These are phyloP conservation scores for Trypanosoma congolense DNA, from an alignment of 208 protist genomes.

Conservation along the genomic window DNA sequence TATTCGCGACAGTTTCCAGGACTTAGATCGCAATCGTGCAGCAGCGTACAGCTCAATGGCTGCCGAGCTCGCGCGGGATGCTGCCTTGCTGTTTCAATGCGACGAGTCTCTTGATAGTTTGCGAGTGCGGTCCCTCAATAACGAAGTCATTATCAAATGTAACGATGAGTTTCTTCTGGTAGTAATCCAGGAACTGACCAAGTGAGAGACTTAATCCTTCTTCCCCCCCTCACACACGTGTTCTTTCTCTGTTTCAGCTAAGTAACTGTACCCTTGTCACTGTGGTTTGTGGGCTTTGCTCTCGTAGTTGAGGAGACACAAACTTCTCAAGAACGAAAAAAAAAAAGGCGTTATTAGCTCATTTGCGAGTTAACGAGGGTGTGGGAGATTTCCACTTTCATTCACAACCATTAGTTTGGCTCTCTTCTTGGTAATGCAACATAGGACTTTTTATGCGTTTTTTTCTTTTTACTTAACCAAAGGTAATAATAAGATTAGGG, in stretches of 20 bases:
- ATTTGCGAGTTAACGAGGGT: too few relatives aligned
- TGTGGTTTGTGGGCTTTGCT: too few relatives aligned
- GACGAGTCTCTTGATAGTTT: constrained; percentile 57
- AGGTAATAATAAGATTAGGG: neutral
- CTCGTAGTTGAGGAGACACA: too few relatives aligned
- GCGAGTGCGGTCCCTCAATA: constrained; percentile 57
- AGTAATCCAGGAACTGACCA: constrained; percentile 72
- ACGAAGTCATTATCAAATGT: constrained; percentile 80
- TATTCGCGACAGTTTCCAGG: constrained; percentile 81
- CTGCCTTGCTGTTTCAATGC: constrained; percentile 23
- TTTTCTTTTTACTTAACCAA: neutral
- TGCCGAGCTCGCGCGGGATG: constrained; percentile 35
- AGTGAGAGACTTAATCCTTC: constrained; percentile 17
- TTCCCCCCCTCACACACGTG: neutral
- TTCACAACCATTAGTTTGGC: too few relatives aligned
- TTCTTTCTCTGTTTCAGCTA: neutral
- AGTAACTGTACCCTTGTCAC: too few relatives aligned
- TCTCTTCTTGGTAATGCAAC: too few relatives aligned
- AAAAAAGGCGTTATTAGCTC: too few relatives aligned
- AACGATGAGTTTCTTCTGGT: constrained; percentile 69
- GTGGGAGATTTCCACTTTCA: too few relatives aligned
- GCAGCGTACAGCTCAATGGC: constrained; percentile 54
- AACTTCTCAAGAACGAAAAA: too few relatives aligned
- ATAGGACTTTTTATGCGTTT: neutral
- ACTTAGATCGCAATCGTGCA: constrained; percentile 62